These are phyloP conservation scores for Clonostachys byssicola DNA, from an alignment of 2,329 filamentous ascomycete species.

Conservation along the genomic window DNA sequence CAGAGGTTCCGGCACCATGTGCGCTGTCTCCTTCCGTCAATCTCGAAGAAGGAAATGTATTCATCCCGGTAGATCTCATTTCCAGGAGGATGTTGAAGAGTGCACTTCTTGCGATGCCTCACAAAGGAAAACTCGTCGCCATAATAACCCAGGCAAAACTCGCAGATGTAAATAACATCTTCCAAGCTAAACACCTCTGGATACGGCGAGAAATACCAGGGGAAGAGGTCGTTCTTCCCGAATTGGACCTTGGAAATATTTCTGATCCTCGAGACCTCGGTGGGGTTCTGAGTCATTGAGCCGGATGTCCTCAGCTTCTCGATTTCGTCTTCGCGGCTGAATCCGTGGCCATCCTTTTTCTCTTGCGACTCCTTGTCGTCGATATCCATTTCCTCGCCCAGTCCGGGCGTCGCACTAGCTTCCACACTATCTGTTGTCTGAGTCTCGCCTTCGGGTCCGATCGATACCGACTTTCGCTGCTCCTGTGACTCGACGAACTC, in stretches of 20 bases:
- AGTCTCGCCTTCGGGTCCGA: constrained; percentile 35
- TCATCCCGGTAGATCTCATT: constrained; percentile 98
- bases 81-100: constrained; percentile 84
- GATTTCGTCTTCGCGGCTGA: constrained; percentile 85
- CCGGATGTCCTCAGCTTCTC: constrained; percentile 92
- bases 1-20: constrained; percentile 98
- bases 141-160: constrained; percentile 93
- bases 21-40: constrained; percentile 87
- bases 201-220: constrained; percentile 99
- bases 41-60: constrained; percentile 93
- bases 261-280: constrained; percentile 91
- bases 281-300: constrained; percentile 98
- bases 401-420: constrained; percentile 36
- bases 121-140: constrained; percentile 77
- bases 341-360: constrained; percentile 48
- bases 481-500: constrained; percentile 46
- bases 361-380: constrained; percentile 43
- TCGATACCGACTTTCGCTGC: constrained; percentile 35
- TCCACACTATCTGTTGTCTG: constrained; percentile 38
- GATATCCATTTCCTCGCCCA: constrained; percentile 47
- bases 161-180: constrained; percentile 93
- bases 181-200: constrained; percentile 83
- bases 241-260: constrained; percentile 95
- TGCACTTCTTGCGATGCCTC: constrained; percentile 86
- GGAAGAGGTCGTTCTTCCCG: constrained; percentile 85